phyloP scores from a whole-genome alignment of 768 basidiomycete genomes.

The Strobilomyces dryophilus region DNA sequence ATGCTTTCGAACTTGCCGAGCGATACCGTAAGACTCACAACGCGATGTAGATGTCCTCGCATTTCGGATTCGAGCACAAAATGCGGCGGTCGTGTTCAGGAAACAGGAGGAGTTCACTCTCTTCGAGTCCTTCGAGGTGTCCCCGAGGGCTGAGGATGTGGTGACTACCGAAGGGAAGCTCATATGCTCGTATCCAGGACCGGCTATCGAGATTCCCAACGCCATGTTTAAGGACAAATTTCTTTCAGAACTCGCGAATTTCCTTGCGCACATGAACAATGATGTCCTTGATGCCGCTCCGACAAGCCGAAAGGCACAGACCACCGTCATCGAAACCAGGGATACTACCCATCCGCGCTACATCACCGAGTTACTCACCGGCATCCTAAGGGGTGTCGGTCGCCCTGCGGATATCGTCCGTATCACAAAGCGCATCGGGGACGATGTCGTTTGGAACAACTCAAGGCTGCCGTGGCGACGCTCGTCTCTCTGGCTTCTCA shows the following conservation, averaged over 20 bases:
- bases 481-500: constrained; percentile 39
- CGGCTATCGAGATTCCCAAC: constrained; percentile 12
- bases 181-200: constrained; percentile 39
- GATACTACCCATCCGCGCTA: constrained; percentile 38
- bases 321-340: constrained; percentile 3
- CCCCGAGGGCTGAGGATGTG: constrained; percentile 25
- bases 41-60: constrained; percentile 27
- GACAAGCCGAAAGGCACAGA: constrained; percentile 1
- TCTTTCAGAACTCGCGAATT: constrained; percentile 33
- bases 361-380: constrained; percentile 43
- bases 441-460: constrained; percentile 28
- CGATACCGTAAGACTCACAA: not conserved
- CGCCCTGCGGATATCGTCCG: not conserved
- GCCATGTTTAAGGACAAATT: constrained; percentile 25
- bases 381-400: constrained; percentile 34
- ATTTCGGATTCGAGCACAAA: too few species aligned
- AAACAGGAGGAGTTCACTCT: constrained; percentile 21
- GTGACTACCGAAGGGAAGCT: constrained; percentile 40
- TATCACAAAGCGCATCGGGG: constrained; percentile 36
- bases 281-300: constrained; percentile 28
- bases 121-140: constrained; percentile 39
- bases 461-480: constrained; percentile 18
- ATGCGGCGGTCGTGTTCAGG: constrained; percentile 18
- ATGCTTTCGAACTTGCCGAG: not conserved
- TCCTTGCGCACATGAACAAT: constrained; percentile 33